Conservation (phyloP, 2,329 filamentous ascomycete species). For the Teratosphaeria epicoccoides region DNA sequence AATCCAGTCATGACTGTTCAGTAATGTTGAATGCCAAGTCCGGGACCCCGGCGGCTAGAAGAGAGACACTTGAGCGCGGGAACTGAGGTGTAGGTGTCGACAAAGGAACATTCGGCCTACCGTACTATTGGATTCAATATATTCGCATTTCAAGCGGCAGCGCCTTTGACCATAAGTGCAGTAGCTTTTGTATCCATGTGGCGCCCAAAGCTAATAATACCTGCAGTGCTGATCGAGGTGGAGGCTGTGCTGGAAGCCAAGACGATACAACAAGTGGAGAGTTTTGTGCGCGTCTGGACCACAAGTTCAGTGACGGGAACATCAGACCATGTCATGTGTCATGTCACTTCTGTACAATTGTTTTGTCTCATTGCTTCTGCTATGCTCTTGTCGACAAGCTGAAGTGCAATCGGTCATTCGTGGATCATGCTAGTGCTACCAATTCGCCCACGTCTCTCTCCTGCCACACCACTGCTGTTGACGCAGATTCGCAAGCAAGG, state of each 20-base stretch:
- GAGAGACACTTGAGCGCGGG: background rate
- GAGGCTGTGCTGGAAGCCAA: conserved; percentile 4
- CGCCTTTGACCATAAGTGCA: background rate
- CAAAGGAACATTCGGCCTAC: background rate
- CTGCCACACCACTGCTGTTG: background rate
- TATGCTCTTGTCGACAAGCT: background rate
- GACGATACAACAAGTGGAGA: background rate
- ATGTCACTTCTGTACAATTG: background rate
- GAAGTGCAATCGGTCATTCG: background rate
- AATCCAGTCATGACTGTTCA: conserved; percentile 42
- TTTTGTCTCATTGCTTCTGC: background rate
- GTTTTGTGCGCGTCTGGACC: background rate
- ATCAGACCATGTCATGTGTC: too few species aligned
- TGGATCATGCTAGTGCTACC: background rate
- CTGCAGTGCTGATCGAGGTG: background rate
- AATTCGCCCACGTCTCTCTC: background rate
- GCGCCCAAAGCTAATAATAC: conserved; percentile 4
- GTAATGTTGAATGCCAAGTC: background rate
- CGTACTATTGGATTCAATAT: background rate
- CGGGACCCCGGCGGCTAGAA: background rate
- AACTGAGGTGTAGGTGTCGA: background rate
- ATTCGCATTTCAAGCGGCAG: background rate
- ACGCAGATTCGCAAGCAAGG: background rate
- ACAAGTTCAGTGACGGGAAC: too few species aligned
- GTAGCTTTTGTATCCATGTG: background rate